Evolutionary conservation across 345 rosid genomes (phyloP).

Genomic region (Gynandropsis gynandra): DNA sequence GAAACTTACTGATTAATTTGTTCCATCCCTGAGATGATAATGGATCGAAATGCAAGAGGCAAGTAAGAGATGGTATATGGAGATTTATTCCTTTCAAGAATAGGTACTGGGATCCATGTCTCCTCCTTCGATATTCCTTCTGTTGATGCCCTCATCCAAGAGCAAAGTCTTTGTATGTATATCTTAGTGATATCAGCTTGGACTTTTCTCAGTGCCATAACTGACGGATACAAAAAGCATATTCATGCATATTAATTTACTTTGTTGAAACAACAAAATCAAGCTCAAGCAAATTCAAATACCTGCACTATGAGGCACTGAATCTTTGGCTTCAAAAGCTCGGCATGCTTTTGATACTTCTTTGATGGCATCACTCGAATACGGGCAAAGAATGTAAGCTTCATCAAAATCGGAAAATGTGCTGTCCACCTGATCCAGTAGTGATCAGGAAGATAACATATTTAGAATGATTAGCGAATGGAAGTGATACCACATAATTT

Average conservation of each 20-base stretch:
- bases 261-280: slow-evolving; percentile 20
- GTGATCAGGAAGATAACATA: slow-evolving; percentile 17
- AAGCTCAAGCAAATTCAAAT: slow-evolving; percentile 24
- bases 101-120: slow-evolving; percentile 78
- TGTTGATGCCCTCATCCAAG: slow-evolving; percentile 83
- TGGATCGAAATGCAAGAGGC: slow-evolving; percentile 79
- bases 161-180: slow-evolving; percentile 81
- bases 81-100: slow-evolving; percentile 90
- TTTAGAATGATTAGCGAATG: slow-evolving; percentile 7
- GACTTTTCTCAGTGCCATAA: slow-evolving; percentile 54
- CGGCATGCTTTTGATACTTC: slow-evolving; percentile 87
- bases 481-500: slow-evolving; percentile 10
- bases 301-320: slow-evolving; percentile 86
- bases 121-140: slow-evolving; percentile 76
- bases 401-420: slow-evolving; percentile 82
- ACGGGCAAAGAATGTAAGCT: slow-evolving; percentile 60
- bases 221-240: slow-evolving; percentile 39
- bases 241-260: slow-evolving; percentile 23
- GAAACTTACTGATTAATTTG: slow-evolving; percentile 72
- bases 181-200: slow-evolving; percentile 78
- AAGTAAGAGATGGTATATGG: slow-evolving; percentile 80
- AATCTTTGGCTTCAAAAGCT: slow-evolving; percentile 88
- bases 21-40: slow-evolving; percentile 74
- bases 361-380: slow-evolving; percentile 75
- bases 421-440: slow-evolving; percentile 52